Evolutionary conservation across 495 filamentous ascomycete species (phyloP), one percentile per base, ranked within the genome.

Genomic region (Trypethelium eluteriae): DNA sequence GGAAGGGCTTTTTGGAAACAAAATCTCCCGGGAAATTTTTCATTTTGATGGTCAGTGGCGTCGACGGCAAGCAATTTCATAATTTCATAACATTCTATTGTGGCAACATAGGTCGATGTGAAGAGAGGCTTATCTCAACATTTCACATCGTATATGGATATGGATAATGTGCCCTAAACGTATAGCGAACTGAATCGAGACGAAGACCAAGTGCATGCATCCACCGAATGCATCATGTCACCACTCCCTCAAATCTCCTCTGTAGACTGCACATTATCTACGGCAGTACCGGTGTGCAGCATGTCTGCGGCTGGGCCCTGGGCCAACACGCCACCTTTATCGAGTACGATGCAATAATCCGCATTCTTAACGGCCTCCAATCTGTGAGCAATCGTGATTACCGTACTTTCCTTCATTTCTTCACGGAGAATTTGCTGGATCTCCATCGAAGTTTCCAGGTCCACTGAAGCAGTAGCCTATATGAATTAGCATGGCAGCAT

Each of bases 371-470:
- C 89, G 34, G 89, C 89, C 74, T 92, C 90, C 35, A 90, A 72
- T 53, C 89, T 85, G 81, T 96, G 91, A 50, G 91, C 91, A 76
- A 96, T 92, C 3, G 89, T 92, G 62, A 96, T 86, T 14, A 96
- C 90, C 2, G 91, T 96, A 68, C 89, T 92, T 46, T 86, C 79
- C 61, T 75, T 79, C 78, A 94, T 79, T 79, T 93, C 90, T 70
- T 90, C 86, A 39, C 88, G 76, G 64, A 96, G 73, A 41, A 94
- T 79, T 70, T 85, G 80, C 78, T 96, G 91, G 59, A 94, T 91
- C 64, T 86, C 81, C 70, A 84, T 76, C n/a, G 89, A 88, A 1
- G 89, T 94, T 73, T 87, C 85, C 68, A 81, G 81, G 70, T 96
- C 91, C 67, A 96, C 91, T 14, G 85, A 89, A 16, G 91, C 91